phyloP scores from a whole-genome alignment of 2,329 filamentous ascomycete genomes.

The Anisogramma anomala region DNA sequence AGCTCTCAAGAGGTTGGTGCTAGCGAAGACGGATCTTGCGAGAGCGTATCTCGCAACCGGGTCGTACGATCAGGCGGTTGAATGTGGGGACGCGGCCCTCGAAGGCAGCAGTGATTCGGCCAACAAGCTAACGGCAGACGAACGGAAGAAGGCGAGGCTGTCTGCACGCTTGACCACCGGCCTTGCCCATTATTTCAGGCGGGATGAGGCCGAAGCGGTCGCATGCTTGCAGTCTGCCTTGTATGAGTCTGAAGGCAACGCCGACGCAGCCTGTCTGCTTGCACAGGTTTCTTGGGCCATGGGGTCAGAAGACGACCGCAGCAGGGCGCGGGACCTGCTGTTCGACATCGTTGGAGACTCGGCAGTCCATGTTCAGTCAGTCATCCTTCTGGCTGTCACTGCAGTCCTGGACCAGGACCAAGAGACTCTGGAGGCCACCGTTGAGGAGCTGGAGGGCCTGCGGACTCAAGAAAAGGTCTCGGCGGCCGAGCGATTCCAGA shows the following conservation, averaged over 20 bases:
- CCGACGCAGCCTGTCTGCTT: conserved; percentile 76
- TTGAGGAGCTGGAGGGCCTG: conserved; percentile 62
- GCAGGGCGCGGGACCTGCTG: conserved; percentile 65
- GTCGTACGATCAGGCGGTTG: conserved; percentile 56
- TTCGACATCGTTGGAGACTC: conserved; percentile 67
- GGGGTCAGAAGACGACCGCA: conserved; percentile 60
- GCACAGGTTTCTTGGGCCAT: conserved; percentile 91
- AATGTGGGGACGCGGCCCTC: conserved; percentile 71
- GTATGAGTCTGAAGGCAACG: conserved; percentile 61
- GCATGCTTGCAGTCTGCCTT: conserved; percentile 71
- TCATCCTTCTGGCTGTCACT: conserved; percentile 73
- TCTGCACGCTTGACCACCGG: conserved; percentile 81
- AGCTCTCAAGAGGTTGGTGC: conserved; percentile 63
- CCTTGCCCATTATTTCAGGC: conserved; percentile 63
- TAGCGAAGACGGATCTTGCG: conserved; percentile 77
- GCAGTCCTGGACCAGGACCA: conserved; percentile 69
- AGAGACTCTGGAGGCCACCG: conserved; percentile 70
- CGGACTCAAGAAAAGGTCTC: conserved; percentile 55
- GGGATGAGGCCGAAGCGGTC: conserved; percentile 57
- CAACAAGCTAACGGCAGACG: conserved; percentile 51
- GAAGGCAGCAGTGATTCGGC: conserved; percentile 63
- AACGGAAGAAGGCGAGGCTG: conserved; percentile 59
- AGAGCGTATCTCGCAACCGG: conserved; percentile 65
- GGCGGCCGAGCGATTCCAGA: conserved; percentile 51
- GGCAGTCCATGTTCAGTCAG: conserved; percentile 65